Conservation (phyloP, 2,329 filamentous ascomycete genomes). For the Atkinsonella texensis region DNA sequence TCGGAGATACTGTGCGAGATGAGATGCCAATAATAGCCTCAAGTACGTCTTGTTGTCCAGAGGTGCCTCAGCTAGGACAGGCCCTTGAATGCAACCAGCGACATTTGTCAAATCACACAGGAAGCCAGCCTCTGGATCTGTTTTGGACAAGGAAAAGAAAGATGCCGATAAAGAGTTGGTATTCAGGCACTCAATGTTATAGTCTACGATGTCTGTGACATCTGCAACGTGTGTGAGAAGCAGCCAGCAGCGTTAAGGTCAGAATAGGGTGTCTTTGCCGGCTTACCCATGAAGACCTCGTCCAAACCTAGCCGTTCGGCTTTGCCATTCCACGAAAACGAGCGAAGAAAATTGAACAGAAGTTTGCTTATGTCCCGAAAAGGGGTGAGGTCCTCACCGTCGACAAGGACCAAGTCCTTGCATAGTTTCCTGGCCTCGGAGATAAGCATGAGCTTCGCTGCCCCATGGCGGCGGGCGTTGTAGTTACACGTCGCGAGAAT, state of each 20-base stretch:
- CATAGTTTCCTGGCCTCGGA: slow-evolving; percentile 68
- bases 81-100: slow-evolving; percentile 45
- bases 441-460: slow-evolving; percentile 77
- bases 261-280: background rate
- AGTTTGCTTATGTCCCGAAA: slow-evolving; percentile 81
- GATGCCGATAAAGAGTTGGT: slow-evolving; percentile 48
- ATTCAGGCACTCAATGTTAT: slow-evolving; percentile 66
- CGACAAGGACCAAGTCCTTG: slow-evolving; percentile 72
- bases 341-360: slow-evolving; percentile 60
- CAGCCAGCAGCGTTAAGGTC: no score
- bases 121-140: slow-evolving; percentile 73
- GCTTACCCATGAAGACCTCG: slow-evolving; percentile 51
- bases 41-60: slow-evolving; percentile 32
- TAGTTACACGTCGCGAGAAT: slow-evolving; percentile 94
- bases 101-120: slow-evolving; percentile 58
- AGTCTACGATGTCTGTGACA: slow-evolving; percentile 74
- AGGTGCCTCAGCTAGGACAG: slow-evolving; percentile 11
- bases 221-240: slow-evolving; percentile 36
- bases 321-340: slow-evolving; percentile 64
- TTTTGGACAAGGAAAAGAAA: slow-evolving; percentile 66
- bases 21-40: slow-evolving; percentile 65
- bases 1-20: slow-evolving; percentile 66
- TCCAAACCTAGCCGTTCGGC: slow-evolving; percentile 82
- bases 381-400: slow-evolving; percentile 74
- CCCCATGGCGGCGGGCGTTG: slow-evolving; percentile 60